These are phyloP conservation scores for Colletotrichum filicis DNA, from an alignment of 2,329 filamentous ascomycete genomes.

Conservation along the genomic window DNA sequence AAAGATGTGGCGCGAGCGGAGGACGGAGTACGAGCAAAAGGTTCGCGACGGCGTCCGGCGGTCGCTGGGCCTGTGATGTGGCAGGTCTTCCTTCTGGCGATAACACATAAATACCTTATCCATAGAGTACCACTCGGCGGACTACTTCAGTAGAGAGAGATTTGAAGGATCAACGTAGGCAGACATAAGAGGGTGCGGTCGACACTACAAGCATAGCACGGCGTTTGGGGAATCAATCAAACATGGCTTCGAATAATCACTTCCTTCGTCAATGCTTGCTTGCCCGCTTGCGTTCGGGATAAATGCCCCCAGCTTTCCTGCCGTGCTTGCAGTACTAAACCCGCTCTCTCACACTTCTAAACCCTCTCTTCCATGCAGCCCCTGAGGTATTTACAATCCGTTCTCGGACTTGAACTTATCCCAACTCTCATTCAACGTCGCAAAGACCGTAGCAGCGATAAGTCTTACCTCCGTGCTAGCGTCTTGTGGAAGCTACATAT, in stretches of 20 bases:
- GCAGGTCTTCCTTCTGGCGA: too few species aligned
- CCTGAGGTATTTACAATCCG: conserved; percentile 58
- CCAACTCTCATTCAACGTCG: conserved; percentile 78
- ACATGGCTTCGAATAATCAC: conserved; percentile 27
- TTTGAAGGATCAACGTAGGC: background rate
- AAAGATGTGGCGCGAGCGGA: conserved; percentile 92
- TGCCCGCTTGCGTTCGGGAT: background rate
- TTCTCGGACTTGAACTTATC: conserved; percentile 79
- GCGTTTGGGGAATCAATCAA: conserved; percentile 37
- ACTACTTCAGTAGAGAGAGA: too few species aligned
- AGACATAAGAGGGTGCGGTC: background rate
- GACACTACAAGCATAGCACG: conserved; percentile 37
- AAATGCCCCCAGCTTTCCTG: background rate
- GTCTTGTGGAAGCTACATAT: conserved; percentile 68
- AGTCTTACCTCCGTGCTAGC: conserved; percentile 73
- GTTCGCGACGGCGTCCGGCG: conserved; percentile 85
- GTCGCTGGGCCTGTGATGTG: conserved; percentile 75
- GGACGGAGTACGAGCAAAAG: conserved; percentile 85
- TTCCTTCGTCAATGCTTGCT: conserved; percentile 6
- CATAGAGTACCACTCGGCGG: too few species aligned
- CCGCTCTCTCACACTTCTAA: background rate
- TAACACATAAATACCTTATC: too few species aligned
- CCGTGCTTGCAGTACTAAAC: background rate
- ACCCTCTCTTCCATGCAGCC: too few species aligned
- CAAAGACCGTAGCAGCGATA: conserved; percentile 74